Percentiles rank a stretch among this genome's conserved stretches.
Conservation (phyloP, 148 eudicot species). For the Cornus suecica region DNA sequence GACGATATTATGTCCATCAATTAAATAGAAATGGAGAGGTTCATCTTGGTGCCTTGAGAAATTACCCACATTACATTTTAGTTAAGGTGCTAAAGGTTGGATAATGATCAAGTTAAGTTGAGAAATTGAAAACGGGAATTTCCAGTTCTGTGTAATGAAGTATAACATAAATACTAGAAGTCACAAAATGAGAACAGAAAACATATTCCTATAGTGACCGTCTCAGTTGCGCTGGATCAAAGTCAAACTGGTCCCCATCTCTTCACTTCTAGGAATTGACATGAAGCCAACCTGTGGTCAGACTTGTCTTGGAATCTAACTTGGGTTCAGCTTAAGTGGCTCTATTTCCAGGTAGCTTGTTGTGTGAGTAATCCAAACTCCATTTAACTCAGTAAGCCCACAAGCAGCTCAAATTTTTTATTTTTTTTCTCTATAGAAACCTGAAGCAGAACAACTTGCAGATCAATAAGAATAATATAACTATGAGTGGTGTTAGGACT, state of each 20-base stretch:
- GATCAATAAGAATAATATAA: no score
- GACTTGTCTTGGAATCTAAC: neutral
- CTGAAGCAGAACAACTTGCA: neutral
- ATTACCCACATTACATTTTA: no score
- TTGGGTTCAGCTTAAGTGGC: neutral
- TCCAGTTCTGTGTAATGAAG: neutral
- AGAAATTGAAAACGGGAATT: neutral
- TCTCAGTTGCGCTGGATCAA: neutral
- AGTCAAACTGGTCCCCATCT: neutral
- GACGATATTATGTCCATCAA: neutral
- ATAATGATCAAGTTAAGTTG: neutral
- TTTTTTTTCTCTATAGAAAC: neutral
- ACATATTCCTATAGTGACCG: neutral
- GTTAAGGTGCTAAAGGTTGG: neutral
- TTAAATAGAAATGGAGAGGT: neutral
- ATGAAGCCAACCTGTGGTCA: neutral
- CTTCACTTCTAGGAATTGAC: neutral
- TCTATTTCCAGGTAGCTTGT: neutral
- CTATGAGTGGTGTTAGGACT: neutral
- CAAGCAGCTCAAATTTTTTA: neutral
- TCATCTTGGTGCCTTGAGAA: neutral
- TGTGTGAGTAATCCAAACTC: neutral
- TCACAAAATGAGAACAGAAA: neutral
- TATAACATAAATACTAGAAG: neutral
- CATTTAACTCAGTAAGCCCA: neutral